Base-by-base conservation (phyloP, 306 rosid species). In the Geum urbanum region DNA sequence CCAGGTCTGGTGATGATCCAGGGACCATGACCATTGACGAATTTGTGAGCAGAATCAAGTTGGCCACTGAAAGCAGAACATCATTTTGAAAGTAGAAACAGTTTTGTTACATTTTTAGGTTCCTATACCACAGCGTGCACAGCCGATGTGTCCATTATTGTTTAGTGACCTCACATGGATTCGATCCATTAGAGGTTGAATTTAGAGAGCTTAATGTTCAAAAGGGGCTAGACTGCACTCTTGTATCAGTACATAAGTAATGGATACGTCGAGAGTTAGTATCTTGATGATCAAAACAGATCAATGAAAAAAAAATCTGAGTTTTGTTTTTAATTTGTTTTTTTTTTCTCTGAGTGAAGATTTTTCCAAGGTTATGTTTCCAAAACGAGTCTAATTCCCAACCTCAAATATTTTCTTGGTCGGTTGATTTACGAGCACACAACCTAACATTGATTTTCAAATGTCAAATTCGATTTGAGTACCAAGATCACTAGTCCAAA, bases 1-100 rank as follows among this genome's bases (percentile, higher is more conserved):
- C 96, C 48, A 87, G 99, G 80, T 88, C 80, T 57, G 95, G 90
- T 2, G 99, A 96, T 60, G 97, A 88, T 81, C 77, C 87, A 24
- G 99, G 97, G 54, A 87, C 89, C 70, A 81, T 88, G 91, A 32
- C 88, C 3, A 62, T 94, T 51, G 95, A 94, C 37, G 97, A 87
- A 72, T 91, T 94, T 80, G 75, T 86, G 41, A 76, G 81, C 75
- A 84, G 87, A 82, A 86, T 85, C 73, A 91, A 80, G 77, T 74
- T 75, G 66, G 85, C 75, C 35, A 80, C 77, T 40, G 91, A 83
- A 78, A 87, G 65, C 69, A 76, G 85, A 74, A 39, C 79, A 24
- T 70, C 90, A 59, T 70, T 84, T 69, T 90, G 86, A 86, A 69
- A 44, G 24, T 22, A 24, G 27, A 35, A 66, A 63, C 69, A 70